A percentile compares a stretch with the other conserved stretches of the same genome.
These are phyloP conservation scores for Jamesozyma lodderae DNA, from an alignment of 805 yeast genomes.

Conservation along the genomic window DNA sequence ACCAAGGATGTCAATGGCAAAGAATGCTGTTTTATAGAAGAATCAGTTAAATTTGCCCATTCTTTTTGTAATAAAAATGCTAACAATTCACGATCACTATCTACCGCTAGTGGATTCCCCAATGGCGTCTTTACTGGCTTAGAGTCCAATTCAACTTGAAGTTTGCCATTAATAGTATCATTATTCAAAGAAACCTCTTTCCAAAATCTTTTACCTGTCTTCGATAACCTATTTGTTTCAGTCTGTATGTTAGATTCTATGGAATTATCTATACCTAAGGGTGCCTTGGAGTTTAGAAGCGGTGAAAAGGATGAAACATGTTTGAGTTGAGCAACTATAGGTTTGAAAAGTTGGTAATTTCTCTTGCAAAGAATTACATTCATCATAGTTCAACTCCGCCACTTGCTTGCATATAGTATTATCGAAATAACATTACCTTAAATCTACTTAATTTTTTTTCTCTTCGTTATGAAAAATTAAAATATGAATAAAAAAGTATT, in stretches of 20 bases:
- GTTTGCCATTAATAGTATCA: conserved; percentile 29
- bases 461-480: too few species aligned
- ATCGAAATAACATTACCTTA: too few species aligned
- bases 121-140: conserved; percentile 78
- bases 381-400: too few species aligned
- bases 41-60: conserved; percentile 68
- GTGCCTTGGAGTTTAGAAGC: conserved; percentile 2
- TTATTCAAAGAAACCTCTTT: conserved; percentile 44
- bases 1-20: conserved; percentile 83
- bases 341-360: too few species aligned
- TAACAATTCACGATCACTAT: conserved; percentile 46
- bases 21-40: conserved; percentile 54
- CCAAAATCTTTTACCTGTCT: conserved; percentile 73
- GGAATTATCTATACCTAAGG: conserved; percentile 29
- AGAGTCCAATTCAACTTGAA: conserved; percentile 57
- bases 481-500: too few species aligned
- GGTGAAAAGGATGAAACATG: not conserved
- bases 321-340: too few species aligned
- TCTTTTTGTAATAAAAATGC: conserved; percentile 78
- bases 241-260: conserved; percentile 45
- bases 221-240: conserved; percentile 62
- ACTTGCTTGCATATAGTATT: too few species aligned
- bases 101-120: conserved; percentile 62
- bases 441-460: too few species aligned
- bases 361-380: too few species aligned